Evolutionary conservation across 2,329 filamentous ascomycete species (phyloP).

Genomic region (Colletotrichum sp.): DNA sequence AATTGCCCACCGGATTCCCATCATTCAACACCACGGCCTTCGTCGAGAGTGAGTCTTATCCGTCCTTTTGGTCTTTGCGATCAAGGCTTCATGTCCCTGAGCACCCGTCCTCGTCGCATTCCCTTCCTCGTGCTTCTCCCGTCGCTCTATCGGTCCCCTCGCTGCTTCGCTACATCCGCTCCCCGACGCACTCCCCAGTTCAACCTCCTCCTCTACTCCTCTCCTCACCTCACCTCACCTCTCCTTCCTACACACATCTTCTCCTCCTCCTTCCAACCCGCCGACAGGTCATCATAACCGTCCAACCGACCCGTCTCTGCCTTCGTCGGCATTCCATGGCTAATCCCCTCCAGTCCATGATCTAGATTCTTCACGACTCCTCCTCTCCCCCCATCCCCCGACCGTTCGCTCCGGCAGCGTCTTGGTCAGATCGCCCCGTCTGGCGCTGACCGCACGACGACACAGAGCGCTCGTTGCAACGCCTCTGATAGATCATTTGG

Average conservation of each 20-base stretch:
- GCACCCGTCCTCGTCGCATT: not conserved
- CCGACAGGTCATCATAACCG: not conserved
- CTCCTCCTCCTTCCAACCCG: not conserved
- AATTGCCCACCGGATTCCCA: slow-evolving; percentile 38
- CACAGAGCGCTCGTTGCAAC: not conserved
- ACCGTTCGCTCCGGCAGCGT: slow-evolving; percentile 23
- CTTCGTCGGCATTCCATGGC: not conserved
- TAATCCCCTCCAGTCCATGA: slow-evolving; percentile 17
- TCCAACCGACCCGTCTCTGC: not conserved
- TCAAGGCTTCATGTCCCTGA: slow-evolving; percentile 33
- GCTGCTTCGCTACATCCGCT: slow-evolving; percentile 7
- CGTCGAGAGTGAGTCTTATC: slow-evolving; percentile 43
- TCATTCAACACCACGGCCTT: slow-evolving; percentile 34
- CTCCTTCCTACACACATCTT: slow-evolving; percentile 5
- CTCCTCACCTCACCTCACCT: not conserved
- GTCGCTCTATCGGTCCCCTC: not conserved
- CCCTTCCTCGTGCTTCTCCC: not conserved
- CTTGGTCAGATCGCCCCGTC: slow-evolving; percentile 19
- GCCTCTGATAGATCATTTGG: not conserved
- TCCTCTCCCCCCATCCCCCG: slow-evolving; percentile 2
- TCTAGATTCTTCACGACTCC: slow-evolving; percentile 4
- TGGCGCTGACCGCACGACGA: slow-evolving; percentile 21
- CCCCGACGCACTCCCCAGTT: slow-evolving; percentile 10
- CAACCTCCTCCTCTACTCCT: slow-evolving; percentile 14
- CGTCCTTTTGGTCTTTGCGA: slow-evolving; percentile 40